Evolutionary conservation across 176 grass and related monocot genomes (phyloP), one percentile per base, ranked within the genome.

Genomic region (Juncus inflexus): DNA sequence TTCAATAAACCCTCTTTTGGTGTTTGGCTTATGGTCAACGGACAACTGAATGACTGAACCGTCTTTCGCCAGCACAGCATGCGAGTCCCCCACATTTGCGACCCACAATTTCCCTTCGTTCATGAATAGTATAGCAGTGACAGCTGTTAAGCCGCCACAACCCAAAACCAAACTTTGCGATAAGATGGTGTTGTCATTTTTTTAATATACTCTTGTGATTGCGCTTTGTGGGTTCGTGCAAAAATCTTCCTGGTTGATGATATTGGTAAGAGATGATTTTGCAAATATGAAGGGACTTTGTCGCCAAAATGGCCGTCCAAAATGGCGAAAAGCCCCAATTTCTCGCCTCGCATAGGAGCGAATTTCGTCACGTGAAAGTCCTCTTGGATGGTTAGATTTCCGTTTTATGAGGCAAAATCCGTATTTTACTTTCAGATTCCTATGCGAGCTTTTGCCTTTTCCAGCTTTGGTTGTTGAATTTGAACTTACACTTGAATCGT

Each of bases 301-400:
- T 82, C 52, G 55, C 80, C 80, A 50, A 82, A 65, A 71, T 82
- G 80, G 6, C 80, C 80, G 3, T 82, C 80, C 71, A 72, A 82
- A 39, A 82, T 72, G 63, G 73, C 80, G 60, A 82, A 82, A 36
- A 82, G 60, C 35, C 65, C 80, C 19, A 82, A 65, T 40, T 82
- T 66, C 1, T 77, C 40, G 14, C 74, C 73, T 28, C n/a, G 70
- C 52, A 50, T 72, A 36, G 64, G 60, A 7, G 65, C 14, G 38
- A 82, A 82, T 72, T 66, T 77, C 2, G 80, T 66, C 3, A 82
- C 80, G 54, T 82, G 80, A 40, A 71, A 82, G 50, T 82, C 80
- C 47, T 82, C 80, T 82, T 41, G 80, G 73, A 60, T 82, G 80
- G 63, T 60, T 77, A 11, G 80, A 63, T 58, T 64, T 82, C n/a